Evolutionary conservation across 78 protist species (phyloP).

Genomic region (Creolimax fragrantissima): DNA sequence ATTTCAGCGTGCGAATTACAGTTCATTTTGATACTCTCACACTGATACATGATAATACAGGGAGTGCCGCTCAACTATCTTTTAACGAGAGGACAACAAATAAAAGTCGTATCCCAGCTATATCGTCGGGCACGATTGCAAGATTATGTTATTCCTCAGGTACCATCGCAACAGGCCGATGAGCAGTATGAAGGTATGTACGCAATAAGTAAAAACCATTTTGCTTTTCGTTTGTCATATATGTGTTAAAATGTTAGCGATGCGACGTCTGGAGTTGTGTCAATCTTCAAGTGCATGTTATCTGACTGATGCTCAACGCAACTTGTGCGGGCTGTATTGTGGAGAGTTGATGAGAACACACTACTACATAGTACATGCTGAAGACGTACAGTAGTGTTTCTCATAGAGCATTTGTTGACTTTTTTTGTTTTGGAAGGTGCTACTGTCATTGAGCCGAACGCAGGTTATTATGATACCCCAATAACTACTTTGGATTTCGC

Average conservation of each 20-base stretch:
- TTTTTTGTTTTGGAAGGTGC: slow-evolving; percentile 66
- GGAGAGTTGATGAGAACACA: no score
- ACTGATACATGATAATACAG: neutral
- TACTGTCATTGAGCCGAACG: slow-evolving; percentile 50
- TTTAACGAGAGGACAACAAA: slow-evolving; percentile 92
- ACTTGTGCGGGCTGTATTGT: neutral
- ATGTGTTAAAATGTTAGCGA: no score
- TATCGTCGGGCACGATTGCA: slow-evolving; percentile 71
- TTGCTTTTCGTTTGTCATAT: no score
- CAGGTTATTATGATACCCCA: slow-evolving; percentile 83
- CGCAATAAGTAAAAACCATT: no score
- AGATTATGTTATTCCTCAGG: slow-evolving; percentile 70
- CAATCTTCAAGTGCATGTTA: no score
- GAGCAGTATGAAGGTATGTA: slow-evolving; percentile 8
- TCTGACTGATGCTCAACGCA: no score
- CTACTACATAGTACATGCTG: neutral
- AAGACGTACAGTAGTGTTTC: slow-evolving; percentile 61
- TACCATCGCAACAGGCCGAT: neutral
- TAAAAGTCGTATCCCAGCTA: slow-evolving; percentile 95
- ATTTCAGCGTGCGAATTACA: neutral
- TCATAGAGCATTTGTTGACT: no score
- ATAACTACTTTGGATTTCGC: slow-evolving; percentile 97
- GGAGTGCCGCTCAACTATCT: slow-evolving; percentile 92
- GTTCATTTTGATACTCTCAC: no score
- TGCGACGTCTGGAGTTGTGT: no score